These are phyloP conservation scores for Yamadazyma epiphylla DNA, from an alignment of 1,139 yeast species.

Conservation along the genomic window DNA sequence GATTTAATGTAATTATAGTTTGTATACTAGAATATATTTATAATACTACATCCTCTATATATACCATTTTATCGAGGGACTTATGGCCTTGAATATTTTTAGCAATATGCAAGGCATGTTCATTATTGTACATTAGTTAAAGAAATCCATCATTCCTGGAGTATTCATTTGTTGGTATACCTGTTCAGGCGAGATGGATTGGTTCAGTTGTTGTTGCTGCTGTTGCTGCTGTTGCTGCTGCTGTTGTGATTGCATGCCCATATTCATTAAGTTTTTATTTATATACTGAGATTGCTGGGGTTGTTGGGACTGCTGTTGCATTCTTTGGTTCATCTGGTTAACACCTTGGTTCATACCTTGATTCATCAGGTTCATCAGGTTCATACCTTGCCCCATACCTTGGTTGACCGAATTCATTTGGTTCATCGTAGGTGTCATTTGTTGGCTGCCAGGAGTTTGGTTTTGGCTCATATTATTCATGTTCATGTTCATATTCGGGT, in stretches of 20 bases:
- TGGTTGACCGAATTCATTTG: too few species aligned
- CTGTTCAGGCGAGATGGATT: conserved; percentile 38
- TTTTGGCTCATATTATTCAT: conserved; percentile 7
- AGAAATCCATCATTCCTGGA: conserved; percentile 16
- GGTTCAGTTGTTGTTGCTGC: conserved; percentile 9
- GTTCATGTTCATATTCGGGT: conserved; percentile 4
- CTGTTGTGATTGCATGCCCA: too few species aligned
- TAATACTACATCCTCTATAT: too few species aligned
- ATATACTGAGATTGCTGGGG: conserved; percentile 1
- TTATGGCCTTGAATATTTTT: too few species aligned
- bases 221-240: conserved; percentile 4
- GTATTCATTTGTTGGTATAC: conserved; percentile 25
- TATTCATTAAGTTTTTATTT: conserved; percentile 1
- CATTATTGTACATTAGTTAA: conserved; percentile 7
- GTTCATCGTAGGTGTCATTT: too few species aligned
- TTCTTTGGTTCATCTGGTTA: background rate
- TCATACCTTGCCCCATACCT: too few species aligned
- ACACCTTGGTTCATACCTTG: too few species aligned
- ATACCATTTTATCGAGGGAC: too few species aligned
- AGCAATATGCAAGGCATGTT: too few species aligned
- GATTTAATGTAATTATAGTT: too few species aligned
- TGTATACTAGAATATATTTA: too few species aligned
- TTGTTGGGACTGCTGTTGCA: conserved; percentile 2
- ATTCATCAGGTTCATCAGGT: conserved; percentile 6
- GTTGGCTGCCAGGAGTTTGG: too few species aligned